A percentile compares a stretch with the other conserved stretches of the same genome.
Conservation (phyloP, 305 asterid species). For the Fraxinus angustifolia region DNA sequence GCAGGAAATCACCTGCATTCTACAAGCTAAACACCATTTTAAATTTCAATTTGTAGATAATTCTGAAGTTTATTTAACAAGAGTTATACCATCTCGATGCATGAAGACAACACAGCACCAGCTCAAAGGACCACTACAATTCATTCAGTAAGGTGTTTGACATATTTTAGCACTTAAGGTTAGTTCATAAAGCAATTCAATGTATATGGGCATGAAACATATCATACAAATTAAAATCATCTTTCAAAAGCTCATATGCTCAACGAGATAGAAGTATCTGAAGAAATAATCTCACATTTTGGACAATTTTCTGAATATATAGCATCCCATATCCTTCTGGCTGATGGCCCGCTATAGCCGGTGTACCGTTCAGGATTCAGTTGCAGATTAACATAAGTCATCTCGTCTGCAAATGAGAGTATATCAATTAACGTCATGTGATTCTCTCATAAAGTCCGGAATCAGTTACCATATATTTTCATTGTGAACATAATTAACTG, state of each 20-base stretch:
- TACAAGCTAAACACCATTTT: background rate
- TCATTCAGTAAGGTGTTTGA: constrained; percentile 1
- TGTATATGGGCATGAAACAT: background rate
- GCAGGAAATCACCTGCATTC: background rate
- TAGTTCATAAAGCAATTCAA: background rate
- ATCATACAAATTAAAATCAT: background rate
- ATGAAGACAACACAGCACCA: background rate
- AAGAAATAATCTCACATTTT: constrained; percentile 57
- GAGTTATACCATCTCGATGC: background rate
- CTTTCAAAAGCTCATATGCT: constrained; percentile 6
- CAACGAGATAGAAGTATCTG: constrained; percentile 1
- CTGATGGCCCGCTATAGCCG: constrained; percentile 92
- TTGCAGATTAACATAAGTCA: constrained; percentile 92
- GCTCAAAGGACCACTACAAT: background rate
- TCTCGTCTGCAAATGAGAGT: constrained; percentile 59
- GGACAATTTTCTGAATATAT: constrained; percentile 90
- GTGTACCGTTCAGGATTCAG: constrained; percentile 93
- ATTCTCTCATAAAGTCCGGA: constrained; percentile 3
- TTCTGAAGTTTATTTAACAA: constrained; percentile 1
- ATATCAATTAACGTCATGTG: constrained; percentile 14
- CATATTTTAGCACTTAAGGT: constrained; percentile 2
- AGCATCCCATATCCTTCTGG: constrained; percentile 97
- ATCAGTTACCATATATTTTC: background rate
- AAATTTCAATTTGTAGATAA: background rate
- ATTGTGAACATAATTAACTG: background rate